phyloP scores from a whole-genome alignment of 495 filamentous ascomycete species.

The Hypoxylon perforatum region DNA sequence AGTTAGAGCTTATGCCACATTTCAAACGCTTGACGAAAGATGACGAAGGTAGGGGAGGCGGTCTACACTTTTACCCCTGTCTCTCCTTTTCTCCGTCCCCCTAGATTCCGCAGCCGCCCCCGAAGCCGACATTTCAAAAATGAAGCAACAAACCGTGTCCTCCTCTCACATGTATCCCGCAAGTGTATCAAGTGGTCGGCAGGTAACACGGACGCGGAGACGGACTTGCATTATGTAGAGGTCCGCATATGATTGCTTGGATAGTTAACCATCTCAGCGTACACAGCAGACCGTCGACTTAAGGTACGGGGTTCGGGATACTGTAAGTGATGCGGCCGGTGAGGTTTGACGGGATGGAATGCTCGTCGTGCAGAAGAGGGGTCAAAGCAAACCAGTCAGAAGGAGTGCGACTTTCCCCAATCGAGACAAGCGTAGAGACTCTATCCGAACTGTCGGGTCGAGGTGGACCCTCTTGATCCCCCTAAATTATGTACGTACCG shows the following conservation, averaged over 20 bases:
- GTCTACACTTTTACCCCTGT: not conserved
- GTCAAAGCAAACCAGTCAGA: conserved; percentile 7
- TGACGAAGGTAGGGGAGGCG: not conserved
- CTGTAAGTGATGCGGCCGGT: not conserved
- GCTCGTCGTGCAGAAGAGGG: conserved; percentile 11
- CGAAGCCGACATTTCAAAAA: not conserved
- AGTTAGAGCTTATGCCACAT: not conserved
- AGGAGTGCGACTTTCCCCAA: conserved; percentile 15
- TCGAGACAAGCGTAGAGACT: conserved; percentile 17
- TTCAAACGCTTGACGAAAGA: not conserved
- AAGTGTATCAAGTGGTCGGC: not conserved
- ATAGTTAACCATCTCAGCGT: conserved; percentile 1
- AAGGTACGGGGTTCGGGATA: not conserved
- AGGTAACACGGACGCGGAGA: not conserved
- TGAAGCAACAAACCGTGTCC: too few relatives aligned
- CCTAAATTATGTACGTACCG: conserved; percentile 20
- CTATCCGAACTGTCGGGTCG: conserved; percentile 36
- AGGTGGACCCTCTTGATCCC: conserved; percentile 16
- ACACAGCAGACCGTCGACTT: conserved; percentile 5
- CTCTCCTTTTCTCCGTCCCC: not conserved
- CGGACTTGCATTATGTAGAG: not conserved
- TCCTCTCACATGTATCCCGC: not conserved
- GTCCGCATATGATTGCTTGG: conserved; percentile 2
- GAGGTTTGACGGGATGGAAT: conserved; percentile 7
- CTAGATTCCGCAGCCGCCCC: not conserved